Conservation (phyloP, 768 basidiomycete species). For the Suillus discolor region DNA sequence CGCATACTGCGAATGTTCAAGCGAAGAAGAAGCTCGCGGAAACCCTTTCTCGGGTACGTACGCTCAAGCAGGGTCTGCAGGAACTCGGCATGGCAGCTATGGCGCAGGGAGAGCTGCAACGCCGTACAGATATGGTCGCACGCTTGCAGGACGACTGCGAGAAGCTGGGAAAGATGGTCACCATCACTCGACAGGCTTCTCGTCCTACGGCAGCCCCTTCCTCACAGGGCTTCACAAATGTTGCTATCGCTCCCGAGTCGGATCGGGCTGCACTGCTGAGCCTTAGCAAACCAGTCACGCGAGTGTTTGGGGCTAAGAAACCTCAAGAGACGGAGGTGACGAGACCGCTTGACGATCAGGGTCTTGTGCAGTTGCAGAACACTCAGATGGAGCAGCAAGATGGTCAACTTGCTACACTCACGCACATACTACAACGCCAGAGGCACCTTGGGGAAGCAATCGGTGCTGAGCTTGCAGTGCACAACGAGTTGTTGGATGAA, state of each 20-base stretch:
- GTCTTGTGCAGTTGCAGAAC: conserved; percentile 79
- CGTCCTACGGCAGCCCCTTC: conserved; percentile 36
- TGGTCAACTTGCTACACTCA: conserved; percentile 73
- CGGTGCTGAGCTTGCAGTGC: conserved; percentile 74
- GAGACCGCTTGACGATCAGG: conserved; percentile 83
- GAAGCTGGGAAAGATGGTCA: conserved; percentile 84
- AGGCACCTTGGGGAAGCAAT: conserved; percentile 87
- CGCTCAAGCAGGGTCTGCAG: conserved; percentile 68
- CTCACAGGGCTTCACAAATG: conserved; percentile 29
- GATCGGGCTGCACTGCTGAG: conserved; percentile 72
- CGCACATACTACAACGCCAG: conserved; percentile 82
- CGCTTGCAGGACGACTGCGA: conserved; percentile 90
- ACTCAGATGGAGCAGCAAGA: conserved; percentile 86
- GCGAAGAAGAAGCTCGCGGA: conserved; percentile 86
- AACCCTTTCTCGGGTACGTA: conserved; percentile 71
- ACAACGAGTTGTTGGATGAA: conserved; percentile 86
- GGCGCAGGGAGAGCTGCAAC: conserved; percentile 89
- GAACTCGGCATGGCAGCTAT: conserved; percentile 69
- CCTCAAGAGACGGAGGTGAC: conserved; percentile 85
- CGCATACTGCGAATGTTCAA: conserved; percentile 79
- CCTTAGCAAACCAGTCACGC: conserved; percentile 51
- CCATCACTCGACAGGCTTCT: conserved; percentile 62
- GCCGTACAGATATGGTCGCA: conserved; percentile 88
- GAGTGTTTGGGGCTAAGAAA: conserved; percentile 75
- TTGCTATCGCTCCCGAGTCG: conserved; percentile 45